Conservation (phyloP, 306 rosid species). For the Phaseolus lunatus region DNA sequence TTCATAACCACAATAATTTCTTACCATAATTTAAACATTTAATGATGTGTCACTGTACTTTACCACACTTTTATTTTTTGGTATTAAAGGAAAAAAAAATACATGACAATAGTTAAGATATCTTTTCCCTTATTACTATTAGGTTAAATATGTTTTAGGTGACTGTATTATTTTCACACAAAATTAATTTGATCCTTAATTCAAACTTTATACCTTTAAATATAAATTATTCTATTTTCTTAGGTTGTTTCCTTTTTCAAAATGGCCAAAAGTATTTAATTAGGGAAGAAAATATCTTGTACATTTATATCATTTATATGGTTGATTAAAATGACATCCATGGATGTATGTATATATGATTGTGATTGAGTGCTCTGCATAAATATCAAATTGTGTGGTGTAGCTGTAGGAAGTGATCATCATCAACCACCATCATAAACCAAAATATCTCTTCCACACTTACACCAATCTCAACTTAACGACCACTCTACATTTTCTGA, state of each 20-base stretch:
- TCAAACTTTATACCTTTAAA: too few relatives aligned
- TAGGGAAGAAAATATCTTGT: not conserved
- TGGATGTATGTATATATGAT: too few relatives aligned
- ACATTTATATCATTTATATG: not conserved
- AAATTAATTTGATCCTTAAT: too few relatives aligned
- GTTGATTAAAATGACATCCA: not conserved
- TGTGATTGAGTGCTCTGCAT: not conserved
- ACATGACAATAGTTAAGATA: too few relatives aligned
- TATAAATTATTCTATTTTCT: not conserved
- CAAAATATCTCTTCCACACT: constrained; percentile 8
- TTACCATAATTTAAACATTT: too few relatives aligned
- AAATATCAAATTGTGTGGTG: constrained; percentile 13
- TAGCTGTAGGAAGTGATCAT: not conserved
- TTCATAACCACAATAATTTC: too few relatives aligned
- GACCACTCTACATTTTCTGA: constrained; percentile 34
- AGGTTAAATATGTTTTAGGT: too few relatives aligned
- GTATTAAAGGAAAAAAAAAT: too few relatives aligned
- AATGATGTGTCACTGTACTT: too few relatives aligned
- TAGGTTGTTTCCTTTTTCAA: not conserved
- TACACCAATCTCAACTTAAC: not conserved
- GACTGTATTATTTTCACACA: too few relatives aligned
- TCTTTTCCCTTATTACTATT: too few relatives aligned
- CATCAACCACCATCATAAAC: not conserved
- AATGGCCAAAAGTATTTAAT: not conserved
- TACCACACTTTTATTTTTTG: not conserved